Base-by-base conservation (phyloP, 192 early-diverging fungal species). In the Coemansia sp. region DNA sequence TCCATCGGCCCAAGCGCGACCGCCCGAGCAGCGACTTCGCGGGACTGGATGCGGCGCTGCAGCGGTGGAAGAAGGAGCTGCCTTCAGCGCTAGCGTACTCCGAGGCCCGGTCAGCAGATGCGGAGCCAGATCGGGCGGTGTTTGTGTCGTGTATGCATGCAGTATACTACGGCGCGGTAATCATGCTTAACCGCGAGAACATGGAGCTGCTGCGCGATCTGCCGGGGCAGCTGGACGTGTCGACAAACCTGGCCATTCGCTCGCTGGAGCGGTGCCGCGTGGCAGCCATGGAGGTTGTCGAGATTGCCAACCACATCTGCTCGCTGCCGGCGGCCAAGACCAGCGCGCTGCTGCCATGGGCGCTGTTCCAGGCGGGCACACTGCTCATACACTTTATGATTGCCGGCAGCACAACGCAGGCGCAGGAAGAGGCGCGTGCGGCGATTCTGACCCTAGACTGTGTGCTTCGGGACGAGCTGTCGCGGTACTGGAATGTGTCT, bases 351-450 rank as follows among this genome's bases (percentile, higher is more conserved):
- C 40, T 80, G 44, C 77, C 77, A 4, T 80, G 77, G 77, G 77
- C 77, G 12, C 42, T 80, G 45, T 80, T 80, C 43, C 77, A 80
- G 43, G 77, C 77, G 0, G 77, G 77, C n/a, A 80, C 77, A n/a
- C 50, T 80, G 64, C 61, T 80, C 18, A 71, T 75, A 7, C 77
- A 80, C 51, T 75, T 74, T 67, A 80, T 80, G 77, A 75, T 74
- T 43, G 67, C 72, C 4, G 77, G 72, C 2, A 80, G 69, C 61
- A 67, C 72, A 25, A 53, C 63, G 18, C 77, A 80, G 56, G 71
- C 71, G 7, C 71, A 75, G 44, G 77, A 80, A 25, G 77, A 73
- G 61, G 77, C 77, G 18, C 67, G 72, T 9, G 54, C 67, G n/a
- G 71, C 77, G 0, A 71, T 80, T 49, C 47, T 75, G 60, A 67